phyloP scores from a whole-genome alignment of 2,329 filamentous ascomycete species.

The Hirsutella rhossiliensis region DNA sequence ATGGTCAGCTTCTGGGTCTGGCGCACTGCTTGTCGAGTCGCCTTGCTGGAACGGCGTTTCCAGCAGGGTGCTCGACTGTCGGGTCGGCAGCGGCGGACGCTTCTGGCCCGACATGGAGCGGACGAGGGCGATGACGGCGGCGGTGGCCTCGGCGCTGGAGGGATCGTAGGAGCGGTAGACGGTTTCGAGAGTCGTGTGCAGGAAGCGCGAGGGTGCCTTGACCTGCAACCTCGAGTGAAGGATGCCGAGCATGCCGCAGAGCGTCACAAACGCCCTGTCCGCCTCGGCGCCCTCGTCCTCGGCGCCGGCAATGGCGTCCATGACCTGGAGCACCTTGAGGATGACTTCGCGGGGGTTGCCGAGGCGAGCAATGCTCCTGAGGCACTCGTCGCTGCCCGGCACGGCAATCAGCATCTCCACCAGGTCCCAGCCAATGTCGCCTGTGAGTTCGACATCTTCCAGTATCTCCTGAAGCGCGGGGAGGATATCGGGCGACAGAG shows the following conservation, averaged over 20 bases:
- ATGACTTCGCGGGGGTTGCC: conserved; percentile 76
- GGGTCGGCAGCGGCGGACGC: conserved; percentile 47
- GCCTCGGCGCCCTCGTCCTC: conserved; percentile 24
- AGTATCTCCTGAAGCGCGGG: conserved; percentile 57
- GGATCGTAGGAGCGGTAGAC: conserved; percentile 54
- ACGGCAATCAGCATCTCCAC: conserved; percentile 62
- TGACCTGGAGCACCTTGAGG: conserved; percentile 63
- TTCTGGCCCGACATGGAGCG: conserved; percentile 56
- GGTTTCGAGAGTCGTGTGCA: conserved; percentile 64
- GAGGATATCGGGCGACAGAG: conserved; percentile 53
- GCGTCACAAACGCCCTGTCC: conserved; percentile 48
- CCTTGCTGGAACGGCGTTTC: conserved; percentile 43
- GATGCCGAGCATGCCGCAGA: conserved; percentile 61
- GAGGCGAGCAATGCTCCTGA: conserved; percentile 62
- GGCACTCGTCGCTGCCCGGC: conserved; percentile 55
- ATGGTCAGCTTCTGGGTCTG: conserved; percentile 45
- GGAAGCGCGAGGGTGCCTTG: conserved; percentile 65
- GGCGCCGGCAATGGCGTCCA: conserved; percentile 39
- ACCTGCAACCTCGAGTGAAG: conserved; percentile 66
- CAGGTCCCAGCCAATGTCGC: conserved; percentile 75
- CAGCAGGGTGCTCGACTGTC: conserved; percentile 45
- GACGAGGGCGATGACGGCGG: conserved; percentile 57
- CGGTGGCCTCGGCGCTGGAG: conserved; percentile 54
- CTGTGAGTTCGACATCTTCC: conserved; percentile 55
- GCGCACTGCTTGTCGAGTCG: conserved; percentile 41